Evolutionary conservation across 129 eudicot species (phyloP), one percentile per base, ranked within the genome.

Genomic region (Flaveria robusta): DNA sequence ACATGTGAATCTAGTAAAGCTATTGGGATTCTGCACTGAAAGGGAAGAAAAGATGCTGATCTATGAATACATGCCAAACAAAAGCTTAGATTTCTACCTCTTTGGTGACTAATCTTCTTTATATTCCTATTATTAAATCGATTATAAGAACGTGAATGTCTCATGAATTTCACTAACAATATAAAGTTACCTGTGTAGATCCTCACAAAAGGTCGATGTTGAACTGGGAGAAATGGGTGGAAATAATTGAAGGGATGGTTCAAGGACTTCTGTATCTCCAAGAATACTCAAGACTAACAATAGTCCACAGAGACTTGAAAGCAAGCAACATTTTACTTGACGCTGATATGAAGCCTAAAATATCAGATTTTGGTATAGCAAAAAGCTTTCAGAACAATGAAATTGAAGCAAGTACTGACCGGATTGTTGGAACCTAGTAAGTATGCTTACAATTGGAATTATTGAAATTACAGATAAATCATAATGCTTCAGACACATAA

Each of bases 201-300:
- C 85, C 89, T 45, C 20, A 27, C 9, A 71, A 76, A 70, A 69
- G 85, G 54, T 70, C 66, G 9, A 24, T 62, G 43, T 22, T 85
- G 19, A 74, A 79, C 12, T 85, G 89, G 87, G 83, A 82, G 68
- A 80, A 76, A 71, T 77, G 83, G 72, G 86, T 77, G 41, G 74
- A 80, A 7, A 82, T 87, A 72, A 77, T 82, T 9, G 87, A 85
- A 70, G 92, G 92, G 27, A 68, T 87, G 10, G 85, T 68, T 54
- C 87, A 87, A 80, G 89, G 92, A 59, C 89, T 87, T 14, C 50
- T 87, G 7, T 87, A 85, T 62, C 88, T 87, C 50, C 89, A 87
- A 62, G 92, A 87, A 66, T 87, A 82, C 77, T 82, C 89, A 0
- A 80, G 81, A 80, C 43, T 82, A 9, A 82, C 87, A 14, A 81